Base-by-base conservation (phyloP, 1,284 basidiomycete species). In the Pseudozyma thailandica region DNA sequence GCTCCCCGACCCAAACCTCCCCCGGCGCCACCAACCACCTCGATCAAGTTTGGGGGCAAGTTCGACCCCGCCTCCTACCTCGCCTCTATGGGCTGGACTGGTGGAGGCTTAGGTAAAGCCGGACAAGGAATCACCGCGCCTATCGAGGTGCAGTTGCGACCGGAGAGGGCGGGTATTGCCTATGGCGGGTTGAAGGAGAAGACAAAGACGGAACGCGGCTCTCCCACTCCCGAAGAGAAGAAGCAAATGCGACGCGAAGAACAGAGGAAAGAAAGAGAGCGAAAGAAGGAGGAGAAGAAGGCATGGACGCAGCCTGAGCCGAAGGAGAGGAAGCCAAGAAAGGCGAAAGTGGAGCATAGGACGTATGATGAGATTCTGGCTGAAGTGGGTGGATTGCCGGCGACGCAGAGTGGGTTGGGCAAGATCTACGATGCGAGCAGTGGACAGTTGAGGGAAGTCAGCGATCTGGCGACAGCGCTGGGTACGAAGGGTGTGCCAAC, bases 271-370 rank as follows among this genome's bases (percentile, higher is more conserved):
- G 21, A 30, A 27, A 21, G 27, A 15, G 18, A 46, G 30, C 51
- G 86, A 88, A 74, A 88, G 88, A 44, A 88, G 87, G 1, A 57
- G 15, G 39, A 59, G n/a, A 30, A 60, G 43, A 21, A 44, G 50
- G 74, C 61, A 10, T 81, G 79, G 79, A 76, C 71, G 6, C 25
- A 54, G 21, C 44, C 52, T 15, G 39, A 41, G 21, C 10, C 39
- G 33, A n/a, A 43, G 20, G 64, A 75, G 26, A 61, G 47, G 23
- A 78, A 78, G 50, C 70, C 72, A 3, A 54, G 78, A 3, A 77
- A 70, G 43, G 74, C 77, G 6, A 73, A 58, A 20, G 56, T 82
- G 28, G 65, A 78, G 48, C 78, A 82, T 42, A 72, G 79, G 6
- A 82, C 80, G 2, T 82, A 82, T 50, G 80, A 82, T 43, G 59